phyloP scores from a whole-genome alignment of 2,329 filamentous ascomycete genomes.

The Helminthosporium solani region DNA sequence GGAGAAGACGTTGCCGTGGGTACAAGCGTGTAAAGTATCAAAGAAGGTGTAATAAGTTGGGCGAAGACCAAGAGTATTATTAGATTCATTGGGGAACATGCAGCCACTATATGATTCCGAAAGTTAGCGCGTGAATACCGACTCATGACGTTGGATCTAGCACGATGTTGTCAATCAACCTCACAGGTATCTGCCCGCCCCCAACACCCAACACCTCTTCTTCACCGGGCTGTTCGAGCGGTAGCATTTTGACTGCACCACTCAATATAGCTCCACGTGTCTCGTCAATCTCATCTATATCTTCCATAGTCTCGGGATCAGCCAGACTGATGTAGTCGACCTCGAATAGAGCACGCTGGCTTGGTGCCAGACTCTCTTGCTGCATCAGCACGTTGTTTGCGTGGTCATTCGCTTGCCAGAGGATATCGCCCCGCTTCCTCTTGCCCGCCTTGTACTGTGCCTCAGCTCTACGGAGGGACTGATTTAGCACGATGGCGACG shows the following conservation, averaged over 20 bases:
- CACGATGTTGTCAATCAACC: constrained; percentile 95
- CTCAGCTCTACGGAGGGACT: constrained; percentile 71
- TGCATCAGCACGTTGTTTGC: constrained; percentile 56
- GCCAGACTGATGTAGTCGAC: constrained; percentile 92
- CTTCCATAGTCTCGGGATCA: constrained; percentile 79
- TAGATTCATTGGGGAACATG: no score
- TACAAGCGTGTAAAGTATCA: neutral
- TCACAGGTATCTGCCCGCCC: constrained; percentile 70
- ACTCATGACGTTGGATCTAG: constrained; percentile 25
- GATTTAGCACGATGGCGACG: constrained; percentile 70
- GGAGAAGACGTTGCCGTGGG: no score
- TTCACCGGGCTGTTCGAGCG: constrained; percentile 67
- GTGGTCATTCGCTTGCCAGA: constrained; percentile 68
- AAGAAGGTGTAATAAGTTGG: no score
- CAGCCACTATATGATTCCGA: neutral
- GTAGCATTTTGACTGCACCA: constrained; percentile 85
- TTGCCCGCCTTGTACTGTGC: constrained; percentile 59
- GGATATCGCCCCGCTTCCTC: constrained; percentile 62
- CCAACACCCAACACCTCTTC: constrained; percentile 73
- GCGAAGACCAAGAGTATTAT: no score
- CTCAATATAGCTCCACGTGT: constrained; percentile 78
- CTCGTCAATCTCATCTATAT: constrained; percentile 70
- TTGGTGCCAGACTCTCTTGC: constrained; percentile 62
- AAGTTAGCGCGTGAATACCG: neutral
- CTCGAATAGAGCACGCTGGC: constrained; percentile 70